These are phyloP conservation scores for Mallotus japonicus DNA, from an alignment of 441 rosid species.

Conservation along the genomic window DNA sequence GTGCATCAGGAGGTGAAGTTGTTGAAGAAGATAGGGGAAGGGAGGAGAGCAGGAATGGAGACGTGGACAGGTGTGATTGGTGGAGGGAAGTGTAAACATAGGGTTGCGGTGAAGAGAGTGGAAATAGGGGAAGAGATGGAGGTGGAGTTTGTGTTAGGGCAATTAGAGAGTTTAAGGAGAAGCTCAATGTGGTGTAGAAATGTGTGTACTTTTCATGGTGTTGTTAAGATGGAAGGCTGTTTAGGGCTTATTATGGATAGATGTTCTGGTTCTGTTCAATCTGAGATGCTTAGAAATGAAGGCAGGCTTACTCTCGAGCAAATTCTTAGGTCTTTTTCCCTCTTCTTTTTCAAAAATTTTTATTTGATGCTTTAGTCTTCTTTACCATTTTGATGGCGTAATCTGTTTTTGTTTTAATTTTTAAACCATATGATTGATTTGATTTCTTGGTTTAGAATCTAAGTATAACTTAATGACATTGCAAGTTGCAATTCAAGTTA, in stretches of 20 bases:
- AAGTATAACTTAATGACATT: too few species aligned
- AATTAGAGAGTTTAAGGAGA: conserved; percentile 70
- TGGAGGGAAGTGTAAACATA: conserved; percentile 62
- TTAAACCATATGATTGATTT: too few species aligned
- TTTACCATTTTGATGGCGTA: too few species aligned
- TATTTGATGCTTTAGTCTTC: too few species aligned
- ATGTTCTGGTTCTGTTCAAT: conserved; percentile 81
- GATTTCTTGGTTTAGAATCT: too few species aligned
- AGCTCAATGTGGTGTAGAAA: conserved; percentile 95
- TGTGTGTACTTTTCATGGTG: conserved; percentile 92
- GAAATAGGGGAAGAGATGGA: conserved; percentile 70
- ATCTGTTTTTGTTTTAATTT: too few species aligned
- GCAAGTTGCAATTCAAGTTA: too few species aligned
- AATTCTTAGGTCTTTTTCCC: conserved; percentile 62
- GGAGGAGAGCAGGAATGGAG: conserved; percentile 63
- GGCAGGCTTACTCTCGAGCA: conserved; percentile 96
- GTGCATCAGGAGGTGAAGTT: conserved; percentile 50
- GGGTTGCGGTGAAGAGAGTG: conserved; percentile 74
- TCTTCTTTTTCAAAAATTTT: not conserved
- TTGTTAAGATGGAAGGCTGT: conserved; percentile 60
- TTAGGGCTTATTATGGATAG: conserved; percentile 79
- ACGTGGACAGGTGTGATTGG: conserved; percentile 70
- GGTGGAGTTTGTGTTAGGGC: conserved; percentile 75
- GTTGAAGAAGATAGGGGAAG: conserved; percentile 50
- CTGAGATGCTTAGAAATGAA: conserved; percentile 88